phyloP scores from a whole-genome alignment of 352 stramenopile species.

The Sclerospora graminicola region DNA sequence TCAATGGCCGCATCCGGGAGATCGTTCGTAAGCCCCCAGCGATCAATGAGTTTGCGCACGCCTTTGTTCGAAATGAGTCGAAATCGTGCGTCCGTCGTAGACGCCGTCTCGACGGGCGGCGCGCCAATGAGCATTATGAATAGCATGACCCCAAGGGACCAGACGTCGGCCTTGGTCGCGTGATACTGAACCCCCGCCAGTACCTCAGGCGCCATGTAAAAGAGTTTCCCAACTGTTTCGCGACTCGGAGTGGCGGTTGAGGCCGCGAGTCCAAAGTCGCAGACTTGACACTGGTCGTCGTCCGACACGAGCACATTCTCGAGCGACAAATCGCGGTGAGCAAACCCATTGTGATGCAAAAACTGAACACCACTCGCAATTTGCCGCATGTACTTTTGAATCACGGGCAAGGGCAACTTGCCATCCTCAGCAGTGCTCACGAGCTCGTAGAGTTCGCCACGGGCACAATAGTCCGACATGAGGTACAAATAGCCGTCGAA shows the following conservation, averaged over 20 bases:
- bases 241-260: conserved; percentile 27
- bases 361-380: conserved; percentile 66
- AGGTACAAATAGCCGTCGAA: conserved; percentile 75
- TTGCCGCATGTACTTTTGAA: conserved; percentile 51
- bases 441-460: conserved; percentile 72
- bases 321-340: conserved; percentile 74
- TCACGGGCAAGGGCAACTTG: conserved; percentile 30
- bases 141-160: conserved; percentile 79
- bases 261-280: conserved; percentile 68
- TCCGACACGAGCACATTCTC: conserved; percentile 77
- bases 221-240: conserved; percentile 74
- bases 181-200: conserved; percentile 53
- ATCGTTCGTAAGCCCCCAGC: conserved; percentile 53
- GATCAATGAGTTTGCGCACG: conserved; percentile 47
- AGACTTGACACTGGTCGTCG: conserved; percentile 66
- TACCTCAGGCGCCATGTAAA: conserved; percentile 82
- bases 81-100: conserved; percentile 45
- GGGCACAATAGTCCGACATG: conserved; percentile 60
- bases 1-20: conserved; percentile 44
- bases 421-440: conserved; percentile 44
- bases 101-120: conserved; percentile 52
- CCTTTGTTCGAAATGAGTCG: conserved; percentile 50
- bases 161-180: conserved; percentile 71
- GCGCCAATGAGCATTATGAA: conserved; percentile 76
- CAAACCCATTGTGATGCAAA: conserved; percentile 63